These are phyloP conservation scores for Cordyceps pruinosa DNA, from an alignment of 2,329 filamentous ascomycete genomes.

Conservation along the genomic window DNA sequence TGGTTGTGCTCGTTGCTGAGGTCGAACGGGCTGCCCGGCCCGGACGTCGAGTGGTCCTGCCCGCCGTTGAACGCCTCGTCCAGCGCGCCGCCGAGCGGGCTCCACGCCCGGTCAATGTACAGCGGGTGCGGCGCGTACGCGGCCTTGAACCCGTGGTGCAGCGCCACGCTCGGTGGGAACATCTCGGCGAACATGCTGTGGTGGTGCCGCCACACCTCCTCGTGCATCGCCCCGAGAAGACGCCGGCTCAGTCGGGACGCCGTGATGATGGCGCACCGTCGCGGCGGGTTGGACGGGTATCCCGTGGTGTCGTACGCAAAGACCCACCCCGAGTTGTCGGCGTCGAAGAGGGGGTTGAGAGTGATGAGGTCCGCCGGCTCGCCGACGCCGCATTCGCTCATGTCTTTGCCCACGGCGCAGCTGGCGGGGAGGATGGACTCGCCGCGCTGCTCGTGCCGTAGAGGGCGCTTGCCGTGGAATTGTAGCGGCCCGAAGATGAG, in stretches of 20 bases:
- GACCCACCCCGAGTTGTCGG: conserved; percentile 64
- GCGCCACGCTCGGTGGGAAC: conserved; percentile 63
- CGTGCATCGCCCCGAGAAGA: conserved; percentile 65
- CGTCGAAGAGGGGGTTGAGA: conserved; percentile 70
- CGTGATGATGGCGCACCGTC: conserved; percentile 65
- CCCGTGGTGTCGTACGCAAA: conserved; percentile 64
- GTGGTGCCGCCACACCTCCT: conserved; percentile 59
- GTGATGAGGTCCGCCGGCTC: conserved; percentile 72
- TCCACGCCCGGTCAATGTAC: conserved; percentile 71
- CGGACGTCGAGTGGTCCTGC: conserved; percentile 57
- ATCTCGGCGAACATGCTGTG: conserved; percentile 75
- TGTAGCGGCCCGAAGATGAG: conserved; percentile 63
- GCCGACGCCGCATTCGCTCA: conserved; percentile 54
- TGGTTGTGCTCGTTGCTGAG: conserved; percentile 73
- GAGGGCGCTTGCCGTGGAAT: conserved; percentile 40
- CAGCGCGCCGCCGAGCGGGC: conserved; percentile 52
- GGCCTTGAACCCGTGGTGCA: conserved; percentile 73
- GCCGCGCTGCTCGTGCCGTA: conserved; percentile 45
- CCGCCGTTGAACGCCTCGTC: conserved; percentile 76
- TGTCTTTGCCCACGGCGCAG: conserved; percentile 47
- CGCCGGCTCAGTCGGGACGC: conserved; percentile 61
- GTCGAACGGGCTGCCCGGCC: conserved; percentile 61
- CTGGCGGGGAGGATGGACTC: conserved; percentile 47
- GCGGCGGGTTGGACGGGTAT: conserved; percentile 58
- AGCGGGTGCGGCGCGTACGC: conserved; percentile 77